phyloP scores from a whole-genome alignment of 495 filamentous ascomycete genomes.

The Aspergillus diversus region DNA sequence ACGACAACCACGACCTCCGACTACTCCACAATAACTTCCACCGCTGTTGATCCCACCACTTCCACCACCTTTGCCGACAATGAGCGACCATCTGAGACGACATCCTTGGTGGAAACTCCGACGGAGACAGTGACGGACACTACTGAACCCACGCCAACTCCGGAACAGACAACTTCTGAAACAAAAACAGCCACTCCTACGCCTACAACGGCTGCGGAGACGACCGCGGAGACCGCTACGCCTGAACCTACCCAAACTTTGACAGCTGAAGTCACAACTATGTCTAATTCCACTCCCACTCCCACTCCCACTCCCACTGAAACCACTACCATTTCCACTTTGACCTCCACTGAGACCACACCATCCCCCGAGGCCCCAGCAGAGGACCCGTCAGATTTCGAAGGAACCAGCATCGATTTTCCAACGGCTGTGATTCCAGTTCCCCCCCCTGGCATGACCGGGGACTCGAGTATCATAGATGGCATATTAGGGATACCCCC shows the following conservation, averaged over 20 bases:
- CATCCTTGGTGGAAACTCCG: too few relatives aligned
- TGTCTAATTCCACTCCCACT: conserved; percentile 1
- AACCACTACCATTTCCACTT: conserved; percentile 8
- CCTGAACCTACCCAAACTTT: conserved; percentile 3
- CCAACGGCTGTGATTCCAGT: background rate
- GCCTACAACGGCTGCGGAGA: too few relatives aligned
- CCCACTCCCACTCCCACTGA: conserved; percentile 2
- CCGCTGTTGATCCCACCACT: too few relatives aligned
- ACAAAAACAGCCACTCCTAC: too few relatives aligned
- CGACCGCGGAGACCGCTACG: too few relatives aligned
- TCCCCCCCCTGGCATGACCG: background rate
- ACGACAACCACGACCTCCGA: conserved; percentile 15
- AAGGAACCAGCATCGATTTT: background rate
- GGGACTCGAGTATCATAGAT: background rate
- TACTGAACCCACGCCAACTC: too few relatives aligned
- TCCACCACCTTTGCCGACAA: too few relatives aligned
- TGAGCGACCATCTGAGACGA: too few relatives aligned
- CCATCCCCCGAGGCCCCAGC: background rate
- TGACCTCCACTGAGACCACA: conserved; percentile 8
- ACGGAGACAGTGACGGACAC: too few relatives aligned
- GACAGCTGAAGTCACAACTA: conserved; percentile 11
- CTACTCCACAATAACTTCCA: conserved; percentile 1
- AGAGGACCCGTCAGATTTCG: background rate
- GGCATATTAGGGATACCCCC: background rate
- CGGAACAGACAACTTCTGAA: too few relatives aligned